phyloP scores from a whole-genome alignment of 441 rosid species.

The Erodium moschatum region DNA sequence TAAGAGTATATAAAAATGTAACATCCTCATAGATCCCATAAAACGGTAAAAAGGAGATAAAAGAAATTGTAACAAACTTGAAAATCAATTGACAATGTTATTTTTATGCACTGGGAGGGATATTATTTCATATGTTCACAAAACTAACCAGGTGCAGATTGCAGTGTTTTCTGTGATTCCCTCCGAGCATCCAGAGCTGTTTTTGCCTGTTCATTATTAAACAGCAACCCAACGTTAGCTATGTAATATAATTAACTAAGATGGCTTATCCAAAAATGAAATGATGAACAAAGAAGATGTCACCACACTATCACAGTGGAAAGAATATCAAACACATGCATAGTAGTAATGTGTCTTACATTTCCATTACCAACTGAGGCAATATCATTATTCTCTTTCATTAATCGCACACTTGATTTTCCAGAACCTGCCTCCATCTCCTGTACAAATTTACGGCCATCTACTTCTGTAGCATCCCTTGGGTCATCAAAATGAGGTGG shows the following conservation, averaged over 20 bases:
- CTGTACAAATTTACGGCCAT: slow-evolving; percentile 32
- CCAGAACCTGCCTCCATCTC: slow-evolving; percentile 27
- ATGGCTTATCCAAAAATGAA: background rate
- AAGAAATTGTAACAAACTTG: background rate
- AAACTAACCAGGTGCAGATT: slow-evolving; percentile 52
- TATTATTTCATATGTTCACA: slow-evolving; percentile 7
- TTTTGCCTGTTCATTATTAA: slow-evolving; percentile 38
- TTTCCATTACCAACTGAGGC: slow-evolving; percentile 41
- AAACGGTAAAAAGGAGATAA: background rate
- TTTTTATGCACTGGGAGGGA: background rate
- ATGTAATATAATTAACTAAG: slow-evolving; percentile 13
- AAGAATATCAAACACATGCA: slow-evolving; percentile 2
- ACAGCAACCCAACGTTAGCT: slow-evolving; percentile 18
- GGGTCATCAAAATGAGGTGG: slow-evolving; percentile 35
- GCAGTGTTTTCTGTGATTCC: slow-evolving; percentile 34
- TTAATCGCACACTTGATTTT: slow-evolving; percentile 27
- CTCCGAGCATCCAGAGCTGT: slow-evolving; percentile 25
- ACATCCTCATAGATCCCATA: background rate
- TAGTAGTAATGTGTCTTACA: slow-evolving; percentile 39
- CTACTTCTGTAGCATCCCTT: slow-evolving; percentile 34
- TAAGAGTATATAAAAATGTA: background rate
- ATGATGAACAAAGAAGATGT: slow-evolving; percentile 10
- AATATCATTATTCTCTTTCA: slow-evolving; percentile 34
- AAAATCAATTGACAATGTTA: background rate
- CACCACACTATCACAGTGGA: slow-evolving; percentile 12